Base-by-base conservation (phyloP, 2,329 filamentous ascomycete species). In the Trichoderma citrinoviride region DNA sequence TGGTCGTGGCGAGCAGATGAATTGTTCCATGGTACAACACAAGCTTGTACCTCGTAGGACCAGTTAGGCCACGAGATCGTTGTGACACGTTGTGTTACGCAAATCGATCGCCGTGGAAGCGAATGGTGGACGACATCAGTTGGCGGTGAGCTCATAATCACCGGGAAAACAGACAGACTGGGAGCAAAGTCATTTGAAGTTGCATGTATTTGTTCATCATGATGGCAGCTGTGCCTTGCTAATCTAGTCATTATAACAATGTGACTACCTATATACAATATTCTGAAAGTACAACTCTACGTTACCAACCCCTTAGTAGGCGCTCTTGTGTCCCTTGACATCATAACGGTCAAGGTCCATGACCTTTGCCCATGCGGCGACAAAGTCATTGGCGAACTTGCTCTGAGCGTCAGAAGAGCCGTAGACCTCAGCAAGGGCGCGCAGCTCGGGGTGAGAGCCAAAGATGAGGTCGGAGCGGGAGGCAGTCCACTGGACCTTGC, bases 301-400 rank as follows among this genome's bases (percentile, higher is more conserved):
- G 47, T 12, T 33, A 19, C 33, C 29, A 29, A 23, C 19, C 29
- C 21, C n/a, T 57, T 63, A 66, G 41, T 60, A 66, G 43, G 58
- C 58, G 7, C 64, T 43, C 33, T 29, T 27, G 33, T 53, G 55
- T 33, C 62, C 62, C 43, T 54, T 62, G 15, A 66, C 63, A 69
- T 91, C 89, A 72, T 86, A 92, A 7, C 89, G 84, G 74, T 92
- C 89, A 57, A 88, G 73, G 72, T 89, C 87, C 85, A 89, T 89
- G n/a, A 92, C 85, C 86, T 92, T 92, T 71, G 81, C 79, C 89
- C 89, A 92, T 3, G 86, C 87, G 8, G 81, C 78, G 15, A 90
- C 82, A 71, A 92, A 92, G 79, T 92, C 89, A 76, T 83, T 85
- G 52, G 86, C 84, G 66, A 92, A 89, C 80, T 87, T 89, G 66